Evolutionary conservation across 768 basidiomycete species (phyloP), one percentile per base, ranked within the genome.

Genomic region (Hygrophorus pudorinus): DNA sequence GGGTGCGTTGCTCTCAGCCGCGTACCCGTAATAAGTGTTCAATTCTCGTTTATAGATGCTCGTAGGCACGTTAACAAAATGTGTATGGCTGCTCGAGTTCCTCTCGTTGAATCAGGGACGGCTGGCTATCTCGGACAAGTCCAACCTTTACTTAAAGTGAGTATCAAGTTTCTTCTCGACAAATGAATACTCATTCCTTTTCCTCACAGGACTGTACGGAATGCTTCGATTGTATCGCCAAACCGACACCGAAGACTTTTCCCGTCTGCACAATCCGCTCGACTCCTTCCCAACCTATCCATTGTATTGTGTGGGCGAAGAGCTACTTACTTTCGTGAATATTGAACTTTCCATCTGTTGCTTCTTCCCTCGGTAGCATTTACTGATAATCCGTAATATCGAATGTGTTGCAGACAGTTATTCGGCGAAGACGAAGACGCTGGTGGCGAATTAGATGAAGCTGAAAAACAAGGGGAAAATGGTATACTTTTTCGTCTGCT

Each of bases 221-320:
- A 57, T 99, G 96, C 63, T 98, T 93, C 56, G 93, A 97, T 57
- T 99, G 96, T 53, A 73, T 88, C n/a, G 77, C 84, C 4, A 97
- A 98, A 59, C 83, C 85, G 1, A 85, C 86, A 0, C 91, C 92
- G 0, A 98, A 92, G 59, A 85, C 89, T 0, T 98, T 90, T 58
- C 93, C 96, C 0, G 93, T 98, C 8, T 99, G 96, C 60, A 98
- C 96, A 0, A 98, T 99, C 52, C 81, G 94, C 31, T 90, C 90
- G 2, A 98, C 96, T 0, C 96, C 96, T 0, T 89, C 85, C 46
- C 93, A 94, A 51, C 91, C 96, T 0, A 96, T 98, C 41, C 96
- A 99, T 56, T 99, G 94, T 56, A 97, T 99, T 39, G 93, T 97
- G 2, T 99, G 96, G 96, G 91, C 90, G 24, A 99, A 98, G 61